phyloP scores from a whole-genome alignment of 495 filamentous ascomycete genomes.

The Clavariopsis aquatica region DNA sequence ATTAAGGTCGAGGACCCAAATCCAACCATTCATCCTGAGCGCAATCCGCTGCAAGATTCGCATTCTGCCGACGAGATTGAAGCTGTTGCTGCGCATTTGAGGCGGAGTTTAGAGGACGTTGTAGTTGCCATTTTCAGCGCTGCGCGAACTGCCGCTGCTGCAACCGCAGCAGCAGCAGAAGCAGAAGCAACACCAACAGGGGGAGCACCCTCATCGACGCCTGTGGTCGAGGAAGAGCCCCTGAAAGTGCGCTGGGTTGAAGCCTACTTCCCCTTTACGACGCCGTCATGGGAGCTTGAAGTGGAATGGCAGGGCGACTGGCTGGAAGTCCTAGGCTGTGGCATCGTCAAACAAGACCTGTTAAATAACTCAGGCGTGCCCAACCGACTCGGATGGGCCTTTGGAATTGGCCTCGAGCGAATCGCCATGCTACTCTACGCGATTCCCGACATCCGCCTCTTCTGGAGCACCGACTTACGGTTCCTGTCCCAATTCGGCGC shows the following conservation, averaged over 20 bases:
- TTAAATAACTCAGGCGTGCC: slow-evolving; percentile 75
- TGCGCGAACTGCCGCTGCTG: slow-evolving; percentile 72
- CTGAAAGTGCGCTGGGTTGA: slow-evolving; percentile 90
- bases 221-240: slow-evolving; percentile 55
- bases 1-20: slow-evolving; percentile 82
- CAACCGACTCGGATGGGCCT: slow-evolving; percentile 86
- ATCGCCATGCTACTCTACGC: slow-evolving; percentile 96
- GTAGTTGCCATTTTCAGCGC: slow-evolving; percentile 85
- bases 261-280: slow-evolving; percentile 95
- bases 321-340: slow-evolving; percentile 92
- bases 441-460: slow-evolving; percentile 95
- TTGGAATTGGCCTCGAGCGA: slow-evolving; percentile 88
- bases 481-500: slow-evolving; percentile 76
- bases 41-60: slow-evolving; percentile 80
- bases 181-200: slow-evolving; percentile 58
- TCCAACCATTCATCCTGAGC: slow-evolving; percentile 72
- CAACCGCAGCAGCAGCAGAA: too few species aligned
- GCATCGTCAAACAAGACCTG: slow-evolving; percentile 81
- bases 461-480: slow-evolving; percentile 84
- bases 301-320: slow-evolving; percentile 93
- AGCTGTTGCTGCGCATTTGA: slow-evolving; percentile 82
- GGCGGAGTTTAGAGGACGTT: slow-evolving; percentile 83
- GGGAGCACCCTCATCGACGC: slow-evolving; percentile 43
- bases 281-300: slow-evolving; percentile 92
- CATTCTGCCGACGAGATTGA: slow-evolving; percentile 77